Evolutionary conservation across 331 rosid genomes (phyloP).

Genomic region (Acacia pycnantha): DNA sequence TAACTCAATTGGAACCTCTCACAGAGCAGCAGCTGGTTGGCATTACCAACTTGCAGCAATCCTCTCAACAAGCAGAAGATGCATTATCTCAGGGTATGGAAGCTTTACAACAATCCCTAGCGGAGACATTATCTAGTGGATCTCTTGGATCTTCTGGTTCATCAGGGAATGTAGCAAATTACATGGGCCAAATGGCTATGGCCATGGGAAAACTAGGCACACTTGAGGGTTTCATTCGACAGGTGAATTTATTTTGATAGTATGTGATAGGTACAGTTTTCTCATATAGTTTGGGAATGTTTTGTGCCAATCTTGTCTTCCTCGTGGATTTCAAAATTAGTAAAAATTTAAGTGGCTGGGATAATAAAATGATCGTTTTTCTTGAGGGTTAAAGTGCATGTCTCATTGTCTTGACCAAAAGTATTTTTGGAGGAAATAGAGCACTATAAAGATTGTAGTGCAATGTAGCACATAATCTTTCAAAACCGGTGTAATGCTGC

Average conservation of each 20-base stretch:
- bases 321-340: neutral
- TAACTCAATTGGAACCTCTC: conserved; percentile 91
- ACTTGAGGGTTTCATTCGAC: conserved; percentile 96
- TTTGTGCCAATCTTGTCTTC: conserved; percentile 7
- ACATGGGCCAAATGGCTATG: conserved; percentile 99
- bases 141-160: conserved; percentile 81
- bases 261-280: neutral
- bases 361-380: neutral
- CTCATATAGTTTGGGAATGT: neutral
- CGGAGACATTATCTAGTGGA: conserved; percentile 91
- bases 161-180: conserved; percentile 93
- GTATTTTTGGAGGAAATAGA: neutral
- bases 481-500: neutral
- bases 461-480: neutral
- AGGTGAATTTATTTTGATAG: conserved; percentile 53
- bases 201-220: conserved; percentile 99
- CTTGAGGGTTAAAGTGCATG: neutral
- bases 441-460: neutral
- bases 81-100: conserved; percentile 99
- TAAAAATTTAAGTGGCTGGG: neutral
- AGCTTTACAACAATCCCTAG: conserved; percentile 92
- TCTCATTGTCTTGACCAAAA: neutral
- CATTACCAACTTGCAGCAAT: conserved; percentile 88
- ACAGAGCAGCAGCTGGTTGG: conserved; percentile 91
- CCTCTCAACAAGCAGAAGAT: conserved; percentile 98